A percentile compares a stretch with the other conserved stretches of the same genome.
These are phyloP conservation scores for Apiosordaria backusii DNA, from an alignment of 495 filamentous ascomycete genomes.

Conservation along the genomic window DNA sequence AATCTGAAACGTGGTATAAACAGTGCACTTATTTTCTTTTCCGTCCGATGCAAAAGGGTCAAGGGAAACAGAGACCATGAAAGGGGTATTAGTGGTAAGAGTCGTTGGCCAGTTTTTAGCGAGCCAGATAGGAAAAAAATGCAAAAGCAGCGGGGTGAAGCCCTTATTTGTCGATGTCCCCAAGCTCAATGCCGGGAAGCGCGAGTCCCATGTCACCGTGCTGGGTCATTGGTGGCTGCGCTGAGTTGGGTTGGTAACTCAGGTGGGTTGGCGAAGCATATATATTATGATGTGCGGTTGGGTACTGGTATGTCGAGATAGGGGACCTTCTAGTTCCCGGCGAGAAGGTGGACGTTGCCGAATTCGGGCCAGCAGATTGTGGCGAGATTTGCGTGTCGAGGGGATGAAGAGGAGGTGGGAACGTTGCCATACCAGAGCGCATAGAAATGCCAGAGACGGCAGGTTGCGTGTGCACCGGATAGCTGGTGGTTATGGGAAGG, in stretches of 20 bases:
- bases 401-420: conserved; percentile 16
- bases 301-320: conserved; percentile 11
- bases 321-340: conserved; percentile 15
- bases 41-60: background rate
- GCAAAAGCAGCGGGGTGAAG: background rate
- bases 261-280: conserved; percentile 1
- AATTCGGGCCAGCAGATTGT: conserved; percentile 10
- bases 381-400: conserved; percentile 10
- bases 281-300: background rate
- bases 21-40: background rate
- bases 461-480: conserved; percentile 13
- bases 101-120: background rate
- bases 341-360: conserved; percentile 20
- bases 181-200: background rate
- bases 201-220: background rate
- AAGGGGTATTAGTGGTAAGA: background rate
- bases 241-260: background rate
- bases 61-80: background rate
- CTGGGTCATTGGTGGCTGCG: background rate
- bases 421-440: conserved; percentile 11
- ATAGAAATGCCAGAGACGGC: conserved; percentile 17
- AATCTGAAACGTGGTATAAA: background rate
- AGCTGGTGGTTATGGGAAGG: conserved; percentile 17
- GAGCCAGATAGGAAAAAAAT: background rate
- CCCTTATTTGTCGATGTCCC: background rate